A percentile compares a stretch with the other conserved stretches of the same genome.
Evolutionary conservation across 164 flowering plant genomes (phyloP).

Genomic region (Dillenia suffruticosa): DNA sequence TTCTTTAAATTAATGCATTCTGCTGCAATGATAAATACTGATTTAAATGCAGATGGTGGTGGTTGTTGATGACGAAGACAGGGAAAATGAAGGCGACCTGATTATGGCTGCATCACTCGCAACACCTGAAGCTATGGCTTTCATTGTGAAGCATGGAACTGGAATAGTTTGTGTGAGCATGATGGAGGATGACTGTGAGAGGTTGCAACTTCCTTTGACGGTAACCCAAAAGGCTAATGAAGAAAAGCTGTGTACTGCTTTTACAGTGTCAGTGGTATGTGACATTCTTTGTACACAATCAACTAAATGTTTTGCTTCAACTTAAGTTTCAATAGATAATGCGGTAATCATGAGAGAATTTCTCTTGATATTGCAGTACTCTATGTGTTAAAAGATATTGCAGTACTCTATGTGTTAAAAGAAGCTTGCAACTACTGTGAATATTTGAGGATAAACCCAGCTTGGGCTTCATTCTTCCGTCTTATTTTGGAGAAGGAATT

Average conservation of each 20-base stretch:
- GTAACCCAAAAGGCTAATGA: constrained; percentile 69
- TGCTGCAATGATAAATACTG: neutral
- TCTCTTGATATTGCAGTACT: no score
- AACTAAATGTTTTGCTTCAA: no score
- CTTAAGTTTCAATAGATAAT: no score
- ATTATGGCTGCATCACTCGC: constrained; percentile 86
- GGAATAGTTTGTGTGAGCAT: constrained; percentile 98
- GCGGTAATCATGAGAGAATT: no score
- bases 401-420: no score
- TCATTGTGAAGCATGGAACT: constrained; percentile 93
- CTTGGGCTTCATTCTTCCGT: no score
- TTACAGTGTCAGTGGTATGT: constrained; percentile 93
- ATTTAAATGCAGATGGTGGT: constrained; percentile 66
- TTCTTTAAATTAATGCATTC: no score
- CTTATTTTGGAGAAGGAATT: no score
- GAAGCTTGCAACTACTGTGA: no score
- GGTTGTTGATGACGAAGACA: constrained; percentile 95
- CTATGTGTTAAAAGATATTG: no score
- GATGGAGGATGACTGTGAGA: constrained; percentile 79
- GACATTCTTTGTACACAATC: no score
- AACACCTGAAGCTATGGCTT: constrained; percentile 94
- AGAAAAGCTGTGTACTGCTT: constrained; percentile 81
- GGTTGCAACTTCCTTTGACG: constrained; percentile 86
- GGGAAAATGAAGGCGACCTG: constrained; percentile 95
- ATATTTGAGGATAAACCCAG: no score